Evolutionary conservation across 768 basidiomycete genomes (phyloP), one percentile per base, ranked within the genome.

Genomic region (Cubamyces sp.): DNA sequence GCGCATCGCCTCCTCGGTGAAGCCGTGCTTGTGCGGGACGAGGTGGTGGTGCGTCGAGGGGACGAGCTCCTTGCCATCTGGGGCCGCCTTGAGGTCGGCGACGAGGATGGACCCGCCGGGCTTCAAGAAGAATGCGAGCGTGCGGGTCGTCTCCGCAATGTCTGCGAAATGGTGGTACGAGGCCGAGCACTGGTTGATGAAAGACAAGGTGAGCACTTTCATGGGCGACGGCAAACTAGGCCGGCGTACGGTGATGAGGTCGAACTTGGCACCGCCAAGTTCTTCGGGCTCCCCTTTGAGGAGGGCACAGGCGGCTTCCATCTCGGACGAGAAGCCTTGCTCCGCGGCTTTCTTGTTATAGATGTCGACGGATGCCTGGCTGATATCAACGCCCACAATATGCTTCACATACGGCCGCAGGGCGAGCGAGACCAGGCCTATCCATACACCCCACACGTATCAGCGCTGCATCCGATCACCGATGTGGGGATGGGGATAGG

Each of bases 321-420:
- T 88, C 68, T 90, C 85, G 1, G 77, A 73, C 1, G 80, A 67
- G 40, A 91, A 82, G 5, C 89, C 88, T 60, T 91, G 86, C 57
- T 87, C 82, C 19, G 61, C 61, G 14, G 84, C 84, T 21, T 78
- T 76, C 54, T 74, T 68, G 72, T 90, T 91, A 77, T 84, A 93
- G 16, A 77, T 73, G 57, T 90, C 85, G 9, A 92, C 87, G 78
- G 86, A 83, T 1, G 74, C 81, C 64, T 86, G 84, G 74, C 86
- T 91, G 69, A 92, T 88, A 69, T 93, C 92, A 16, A 90, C 84
- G 11, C 90, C 91, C 16, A 91, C 74, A 63, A 92, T 81, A 30
- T 77, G 77, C 69, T 84, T 87, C 48, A 82, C 81, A 65, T 88
- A 76, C 1, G 84, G 78, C 0, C 83, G 84, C 23, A 92, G 78